Evolutionary conservation across 2,329 filamentous ascomycete species (phyloP).

Genomic region (Botrytis aclada): DNA sequence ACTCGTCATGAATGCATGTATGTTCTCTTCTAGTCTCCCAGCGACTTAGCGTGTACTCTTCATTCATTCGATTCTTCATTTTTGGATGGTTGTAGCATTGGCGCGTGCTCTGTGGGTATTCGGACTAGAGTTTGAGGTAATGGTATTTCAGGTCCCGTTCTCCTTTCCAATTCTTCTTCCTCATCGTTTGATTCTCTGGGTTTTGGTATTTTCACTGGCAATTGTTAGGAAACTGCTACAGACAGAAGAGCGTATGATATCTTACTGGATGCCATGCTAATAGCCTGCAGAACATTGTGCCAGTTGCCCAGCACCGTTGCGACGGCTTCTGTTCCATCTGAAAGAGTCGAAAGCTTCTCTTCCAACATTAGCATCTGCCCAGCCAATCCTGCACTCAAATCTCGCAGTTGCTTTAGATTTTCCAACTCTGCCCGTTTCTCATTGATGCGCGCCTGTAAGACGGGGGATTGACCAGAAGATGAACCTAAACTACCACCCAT

Average conservation of each 20-base stretch:
- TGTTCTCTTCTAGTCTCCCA: not conserved
- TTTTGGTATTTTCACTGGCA: slow-evolving; percentile 65
- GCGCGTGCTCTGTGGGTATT: slow-evolving; percentile 77
- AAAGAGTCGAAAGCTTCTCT: slow-evolving; percentile 72
- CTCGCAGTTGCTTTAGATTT: slow-evolving; percentile 71
- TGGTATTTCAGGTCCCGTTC: slow-evolving; percentile 41
- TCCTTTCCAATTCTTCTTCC: slow-evolving; percentile 43
- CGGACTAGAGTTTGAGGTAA: slow-evolving; percentile 80
- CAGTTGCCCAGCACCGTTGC: slow-evolving; percentile 11
- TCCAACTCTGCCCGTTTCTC: slow-evolving; percentile 85
- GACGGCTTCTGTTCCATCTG: slow-evolving; percentile 76
- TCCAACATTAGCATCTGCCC: slow-evolving; percentile 80
- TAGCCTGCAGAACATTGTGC: slow-evolving; percentile 75
- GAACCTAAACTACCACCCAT: slow-evolving; percentile 46
- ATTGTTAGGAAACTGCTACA: not conserved
- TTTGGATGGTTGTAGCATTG: slow-evolving; percentile 44
- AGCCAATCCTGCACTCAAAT: slow-evolving; percentile 74
- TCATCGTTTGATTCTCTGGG: slow-evolving; percentile 47
- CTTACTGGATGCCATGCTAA: slow-evolving; percentile 82
- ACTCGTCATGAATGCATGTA: slow-evolving; percentile 17
- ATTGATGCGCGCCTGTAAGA: slow-evolving; percentile 70
- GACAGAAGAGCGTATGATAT: slow-evolving; percentile 21
- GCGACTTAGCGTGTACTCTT: not conserved
- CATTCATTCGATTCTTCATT: slow-evolving; percentile 24
- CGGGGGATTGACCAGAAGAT: slow-evolving; percentile 61